These are phyloP conservation scores for Amauroascus verrucosus DNA, from an alignment of 2,329 filamentous ascomycete genomes.

Conservation along the genomic window DNA sequence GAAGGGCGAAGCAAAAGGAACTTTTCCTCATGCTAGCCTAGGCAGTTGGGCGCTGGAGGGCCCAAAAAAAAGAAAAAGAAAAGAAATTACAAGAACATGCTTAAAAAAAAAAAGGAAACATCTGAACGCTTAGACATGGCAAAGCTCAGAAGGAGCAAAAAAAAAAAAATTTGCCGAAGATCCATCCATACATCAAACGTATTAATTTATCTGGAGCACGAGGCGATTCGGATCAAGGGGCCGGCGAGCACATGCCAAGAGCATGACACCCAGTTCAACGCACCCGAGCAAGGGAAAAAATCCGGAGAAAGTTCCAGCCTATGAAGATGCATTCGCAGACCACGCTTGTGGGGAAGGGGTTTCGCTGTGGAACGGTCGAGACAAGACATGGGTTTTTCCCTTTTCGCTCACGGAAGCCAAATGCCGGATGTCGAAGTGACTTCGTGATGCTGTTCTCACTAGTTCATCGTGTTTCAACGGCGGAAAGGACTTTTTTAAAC, in stretches of 20 bases:
- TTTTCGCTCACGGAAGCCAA: not conserved
- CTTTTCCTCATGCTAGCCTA: not conserved
- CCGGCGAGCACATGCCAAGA: not conserved
- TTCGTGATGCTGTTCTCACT: too few relatives aligned
- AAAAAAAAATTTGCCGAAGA: not conserved
- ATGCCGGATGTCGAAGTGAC: too few relatives aligned
- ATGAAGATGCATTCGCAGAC: conserved; percentile 5
- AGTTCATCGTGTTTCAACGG: too few relatives aligned
- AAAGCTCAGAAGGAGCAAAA: not conserved
- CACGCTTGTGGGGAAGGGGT: conserved; percentile 5
- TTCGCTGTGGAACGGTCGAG: not conserved
- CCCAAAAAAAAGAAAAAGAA: not conserved
- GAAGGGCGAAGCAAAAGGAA: not conserved
- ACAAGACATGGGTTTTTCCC: not conserved
- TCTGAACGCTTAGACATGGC: not conserved
- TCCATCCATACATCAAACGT: not conserved
- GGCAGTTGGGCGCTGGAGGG: not conserved
- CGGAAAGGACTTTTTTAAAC: too few relatives aligned
- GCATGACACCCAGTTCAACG: not conserved
- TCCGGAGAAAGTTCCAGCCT: conserved; percentile 9
- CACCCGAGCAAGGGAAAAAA: not conserved
- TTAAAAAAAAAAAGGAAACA: not conserved
- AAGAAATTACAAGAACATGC: not conserved
- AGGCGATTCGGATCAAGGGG: not conserved
- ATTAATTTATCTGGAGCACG: not conserved